Percentiles rank a stretch among this genome's conserved stretches.
Conservation (phyloP, 257 asterid species). For the Solanum sparsipilum region DNA sequence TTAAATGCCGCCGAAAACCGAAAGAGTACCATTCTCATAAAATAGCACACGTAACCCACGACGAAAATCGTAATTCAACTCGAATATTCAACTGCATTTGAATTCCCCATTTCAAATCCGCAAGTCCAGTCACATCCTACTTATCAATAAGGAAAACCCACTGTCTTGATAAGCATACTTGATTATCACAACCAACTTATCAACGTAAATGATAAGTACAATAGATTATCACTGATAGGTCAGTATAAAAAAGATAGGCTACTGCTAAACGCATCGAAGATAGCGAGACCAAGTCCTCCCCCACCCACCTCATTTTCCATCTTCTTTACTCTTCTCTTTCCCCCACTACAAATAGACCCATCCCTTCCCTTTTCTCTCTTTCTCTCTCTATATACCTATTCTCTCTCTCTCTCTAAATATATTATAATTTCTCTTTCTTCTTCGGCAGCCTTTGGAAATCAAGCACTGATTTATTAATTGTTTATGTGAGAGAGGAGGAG, state of each 20-base stretch:
- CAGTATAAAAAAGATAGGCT: conserved; percentile 47
- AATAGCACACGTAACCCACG: conserved; percentile 1
- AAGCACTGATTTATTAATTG: background rate
- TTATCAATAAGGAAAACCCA: conserved; percentile 36
- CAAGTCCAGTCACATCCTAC: conserved; percentile 39
- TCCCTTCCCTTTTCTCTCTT: background rate
- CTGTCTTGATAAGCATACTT: accelerated
- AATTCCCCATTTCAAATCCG: conserved; percentile 76
- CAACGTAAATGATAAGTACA: accelerated
- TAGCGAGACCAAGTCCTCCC: conserved; percentile 88
- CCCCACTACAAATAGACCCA: background rate
- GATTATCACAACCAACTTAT: background rate
- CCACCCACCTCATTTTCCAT: conserved; percentile 26
- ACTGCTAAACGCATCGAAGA: conserved; percentile 95
- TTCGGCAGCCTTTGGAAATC: background rate
- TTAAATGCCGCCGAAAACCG: conserved; percentile 12
- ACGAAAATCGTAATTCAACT: conserved; percentile 31
- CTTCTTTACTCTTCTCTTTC: background rate
- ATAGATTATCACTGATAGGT: conserved; percentile 14
- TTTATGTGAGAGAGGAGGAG: background rate
- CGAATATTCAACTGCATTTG: conserved; percentile 68
- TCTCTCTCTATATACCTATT: conserved; percentile 8
- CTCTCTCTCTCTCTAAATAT: background rate
- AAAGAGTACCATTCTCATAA: background rate
- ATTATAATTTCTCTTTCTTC: conserved; percentile 4